A percentile compares a stretch with the other conserved stretches of the same genome.
Evolutionary conservation across 805 yeast genomes (phyloP).

Genomic region (Pachysolen tannophilus): DNA sequence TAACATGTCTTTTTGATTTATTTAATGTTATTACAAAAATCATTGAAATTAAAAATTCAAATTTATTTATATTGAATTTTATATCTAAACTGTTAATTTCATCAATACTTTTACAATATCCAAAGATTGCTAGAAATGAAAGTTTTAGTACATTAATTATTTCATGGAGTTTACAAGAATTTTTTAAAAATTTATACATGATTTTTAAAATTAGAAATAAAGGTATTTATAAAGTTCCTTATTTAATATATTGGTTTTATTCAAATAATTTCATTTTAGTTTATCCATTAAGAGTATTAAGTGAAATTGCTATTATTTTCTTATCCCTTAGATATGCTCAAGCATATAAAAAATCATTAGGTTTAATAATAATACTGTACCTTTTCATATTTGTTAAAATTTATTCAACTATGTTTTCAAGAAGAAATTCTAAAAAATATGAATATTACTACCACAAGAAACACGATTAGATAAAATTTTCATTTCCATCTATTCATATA

Average conservation of each 20-base stretch:
- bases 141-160: conserved; percentile 16
- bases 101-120: conserved; percentile 16
- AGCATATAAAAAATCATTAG: conserved; percentile 4
- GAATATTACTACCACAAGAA: background rate
- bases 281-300: conserved; percentile 14
- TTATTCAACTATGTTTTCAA: background rate
- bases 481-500: background rate
- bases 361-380: conserved; percentile 2
- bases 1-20: conserved; percentile 13
- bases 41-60: conserved; percentile 6
- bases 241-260: conserved; percentile 13
- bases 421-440: background rate
- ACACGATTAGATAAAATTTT: background rate
- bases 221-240: conserved; percentile 11
- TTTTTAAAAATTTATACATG: conserved; percentile 17
- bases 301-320: conserved; percentile 17
- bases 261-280: conserved; percentile 11
- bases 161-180: conserved; percentile 16
- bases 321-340: conserved; percentile 15
- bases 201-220: conserved; percentile 19
- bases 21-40: conserved; percentile 3
- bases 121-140: conserved; percentile 18
- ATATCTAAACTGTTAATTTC: conserved; percentile 12
- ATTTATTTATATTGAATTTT: conserved; percentile 9
- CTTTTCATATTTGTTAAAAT: background rate